Base-by-base conservation (phyloP, 2,329 filamentous ascomycete species). In the Colletotrichum sp. region DNA sequence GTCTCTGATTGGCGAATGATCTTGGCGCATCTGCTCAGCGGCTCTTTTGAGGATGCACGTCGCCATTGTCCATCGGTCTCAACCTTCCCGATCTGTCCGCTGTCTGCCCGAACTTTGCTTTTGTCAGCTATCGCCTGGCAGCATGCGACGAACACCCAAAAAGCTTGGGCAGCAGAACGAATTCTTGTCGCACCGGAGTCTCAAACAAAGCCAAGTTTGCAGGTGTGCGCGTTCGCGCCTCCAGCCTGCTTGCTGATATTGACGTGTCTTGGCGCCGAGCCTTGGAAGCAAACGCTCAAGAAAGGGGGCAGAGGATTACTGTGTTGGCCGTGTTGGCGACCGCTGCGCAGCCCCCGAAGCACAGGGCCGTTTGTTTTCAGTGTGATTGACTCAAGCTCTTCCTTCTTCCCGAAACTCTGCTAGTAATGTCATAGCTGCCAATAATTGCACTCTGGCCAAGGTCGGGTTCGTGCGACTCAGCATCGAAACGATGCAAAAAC, bases 391-490 rank as follows among this genome's bases (percentile, higher is more conserved):
- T 66, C 72, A 62, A 55, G 68, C 68, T 71, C 39, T 49, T 12
- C 66, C 39, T 49, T 44, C 18, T 44, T 64, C 68, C 68, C 72
- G 72, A 66, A 75, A 75, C 68, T 75, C 60, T 75, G 68, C 71
- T 36, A 62, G 18, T 62, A 39, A 62, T 30, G 60, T 28, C 60
- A 71, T 21, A n/a, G 21, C n/a, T 34, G 28, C 13, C 28, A 34
- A 63, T 70, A 64, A 18, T 65, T 57, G 59, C 32, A 49, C 21
- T 52, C 15, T 60, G 68, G 49, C 60, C 67, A 26, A 36, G 5
- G 21, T 18, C 30, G 32, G 72, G 68, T 60, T 39, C 32, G 72
- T 71, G 68, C 68, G 32, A 44, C 32, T 21, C 36, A 34, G 28
- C 16, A 12, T 34, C 36, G 49, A 74, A 65, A 74, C 59, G n/a